Conservation (phyloP, 2,329 filamentous ascomycete species). For the Phaeosphaeria sp. region DNA sequence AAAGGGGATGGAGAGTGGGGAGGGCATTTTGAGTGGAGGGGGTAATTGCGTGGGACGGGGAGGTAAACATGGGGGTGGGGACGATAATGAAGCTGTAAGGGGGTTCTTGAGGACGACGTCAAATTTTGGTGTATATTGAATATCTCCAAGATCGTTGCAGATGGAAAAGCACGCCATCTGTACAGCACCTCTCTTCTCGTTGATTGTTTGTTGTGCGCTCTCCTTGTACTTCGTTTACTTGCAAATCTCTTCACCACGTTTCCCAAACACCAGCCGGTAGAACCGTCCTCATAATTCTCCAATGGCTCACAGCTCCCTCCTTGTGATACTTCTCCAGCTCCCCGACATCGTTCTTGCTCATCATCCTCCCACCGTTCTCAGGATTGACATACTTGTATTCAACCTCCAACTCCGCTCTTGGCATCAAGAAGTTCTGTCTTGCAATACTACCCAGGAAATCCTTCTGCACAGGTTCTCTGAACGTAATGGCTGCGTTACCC, state of each 20-base stretch:
- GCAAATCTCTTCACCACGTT: constrained; percentile 66
- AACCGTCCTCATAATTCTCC: constrained; percentile 88
- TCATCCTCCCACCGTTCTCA: constrained; percentile 57
- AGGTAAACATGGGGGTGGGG: not conserved
- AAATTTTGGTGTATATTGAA: not conserved
- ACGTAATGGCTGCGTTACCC: constrained; percentile 59
- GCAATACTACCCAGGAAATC: constrained; percentile 78
- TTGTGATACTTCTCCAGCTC: constrained; percentile 75
- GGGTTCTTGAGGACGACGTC: no score
- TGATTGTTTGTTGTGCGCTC: not conserved
- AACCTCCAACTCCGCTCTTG: constrained; percentile 71
- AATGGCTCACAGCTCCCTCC: constrained; percentile 81
- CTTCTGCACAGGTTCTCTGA: constrained; percentile 67
- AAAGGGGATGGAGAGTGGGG: not conserved
- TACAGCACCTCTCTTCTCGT: not conserved
- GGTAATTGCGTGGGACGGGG: constrained; percentile 2
- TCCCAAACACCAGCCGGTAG: constrained; percentile 83
- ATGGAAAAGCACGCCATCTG: not conserved
- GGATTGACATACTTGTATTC: constrained; percentile 32
- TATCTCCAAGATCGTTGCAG: not conserved
- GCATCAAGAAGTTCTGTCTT: constrained; percentile 72
- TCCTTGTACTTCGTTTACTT: not conserved
- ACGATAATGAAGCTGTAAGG: not conserved
- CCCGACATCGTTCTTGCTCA: constrained; percentile 69
- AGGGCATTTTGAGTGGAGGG: constrained; percentile 2